Conservation (phyloP, 177 flowering plant genomes). For the Tripterygium wilfordii region DNA sequence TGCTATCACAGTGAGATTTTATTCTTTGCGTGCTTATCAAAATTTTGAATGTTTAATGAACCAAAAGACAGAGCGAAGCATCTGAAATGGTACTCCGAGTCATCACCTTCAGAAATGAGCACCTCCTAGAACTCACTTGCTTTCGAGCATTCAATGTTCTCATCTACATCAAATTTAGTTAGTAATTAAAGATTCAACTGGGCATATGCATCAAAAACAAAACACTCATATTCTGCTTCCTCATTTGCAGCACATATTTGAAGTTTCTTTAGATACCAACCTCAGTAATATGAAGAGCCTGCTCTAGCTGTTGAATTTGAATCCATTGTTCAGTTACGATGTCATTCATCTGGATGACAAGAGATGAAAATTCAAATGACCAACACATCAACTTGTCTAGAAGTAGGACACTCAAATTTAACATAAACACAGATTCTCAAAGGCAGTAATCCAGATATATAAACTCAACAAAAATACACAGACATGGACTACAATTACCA, state of each 20-base stretch:
- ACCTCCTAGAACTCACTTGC: constrained; percentile 21
- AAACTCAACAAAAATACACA: too few relatives aligned
- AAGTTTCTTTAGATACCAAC: constrained; percentile 16
- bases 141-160: constrained; percentile 29
- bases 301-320: constrained; percentile 84
- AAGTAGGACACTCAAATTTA: background rate
- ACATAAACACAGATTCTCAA: background rate
- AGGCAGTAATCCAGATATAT: too few relatives aligned
- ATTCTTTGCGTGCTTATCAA: background rate
- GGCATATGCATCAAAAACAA: background rate
- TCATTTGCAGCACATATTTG: background rate
- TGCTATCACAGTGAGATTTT: background rate
- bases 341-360: constrained; percentile 44
- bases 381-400: background rate
- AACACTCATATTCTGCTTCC: background rate
- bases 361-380: background rate
- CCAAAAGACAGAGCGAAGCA: background rate
- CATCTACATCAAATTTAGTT: constrained; percentile 20
- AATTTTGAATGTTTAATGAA: background rate
- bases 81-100: background rate
- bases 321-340: constrained; percentile 84
- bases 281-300: constrained; percentile 58
- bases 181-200: background rate
- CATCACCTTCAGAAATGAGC: constrained; percentile 26
- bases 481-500: too few relatives aligned